Conservation (phyloP, 305 asterid species). For the Petunia hybrid region DNA sequence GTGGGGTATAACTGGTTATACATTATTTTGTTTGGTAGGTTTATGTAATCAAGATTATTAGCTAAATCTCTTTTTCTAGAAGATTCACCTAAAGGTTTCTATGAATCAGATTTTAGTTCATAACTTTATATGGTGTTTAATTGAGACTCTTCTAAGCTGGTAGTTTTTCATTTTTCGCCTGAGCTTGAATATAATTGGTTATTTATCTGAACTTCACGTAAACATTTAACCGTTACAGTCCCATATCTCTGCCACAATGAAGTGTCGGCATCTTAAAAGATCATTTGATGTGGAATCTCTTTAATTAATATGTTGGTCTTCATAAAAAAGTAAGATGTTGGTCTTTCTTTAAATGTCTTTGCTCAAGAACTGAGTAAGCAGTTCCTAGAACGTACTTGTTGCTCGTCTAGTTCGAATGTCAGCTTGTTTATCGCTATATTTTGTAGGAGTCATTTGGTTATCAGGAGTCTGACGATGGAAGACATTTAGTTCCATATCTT, state of each 20-base stretch:
- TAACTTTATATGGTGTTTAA: not conserved
- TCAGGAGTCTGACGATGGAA: not conserved
- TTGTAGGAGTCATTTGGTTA: constrained; percentile 22
- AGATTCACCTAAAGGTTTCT: not conserved
- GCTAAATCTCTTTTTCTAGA: not conserved
- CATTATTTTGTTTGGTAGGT: too few species aligned
- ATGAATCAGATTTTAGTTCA: not conserved
- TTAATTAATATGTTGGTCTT: constrained; percentile 16
- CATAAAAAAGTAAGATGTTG: not conserved
- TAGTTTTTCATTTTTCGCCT: not conserved
- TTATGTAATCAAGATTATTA: not conserved
- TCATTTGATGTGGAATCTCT: not conserved
- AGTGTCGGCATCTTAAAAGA: not conserved
- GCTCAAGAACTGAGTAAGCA: not conserved
- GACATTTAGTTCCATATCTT: constrained; percentile 4
- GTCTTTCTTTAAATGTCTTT: not conserved
- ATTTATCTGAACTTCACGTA: not conserved
- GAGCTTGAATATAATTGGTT: not conserved
- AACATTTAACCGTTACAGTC: not conserved
- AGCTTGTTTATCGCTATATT: not conserved
- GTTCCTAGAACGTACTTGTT: not conserved
- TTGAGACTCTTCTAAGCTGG: not conserved
- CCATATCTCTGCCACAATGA: not conserved
- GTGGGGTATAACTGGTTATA: not conserved
- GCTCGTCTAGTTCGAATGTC: not conserved